These are phyloP conservation scores for Lentinula aciculospora DNA, from an alignment of 768 basidiomycete species.

Conservation along the genomic window DNA sequence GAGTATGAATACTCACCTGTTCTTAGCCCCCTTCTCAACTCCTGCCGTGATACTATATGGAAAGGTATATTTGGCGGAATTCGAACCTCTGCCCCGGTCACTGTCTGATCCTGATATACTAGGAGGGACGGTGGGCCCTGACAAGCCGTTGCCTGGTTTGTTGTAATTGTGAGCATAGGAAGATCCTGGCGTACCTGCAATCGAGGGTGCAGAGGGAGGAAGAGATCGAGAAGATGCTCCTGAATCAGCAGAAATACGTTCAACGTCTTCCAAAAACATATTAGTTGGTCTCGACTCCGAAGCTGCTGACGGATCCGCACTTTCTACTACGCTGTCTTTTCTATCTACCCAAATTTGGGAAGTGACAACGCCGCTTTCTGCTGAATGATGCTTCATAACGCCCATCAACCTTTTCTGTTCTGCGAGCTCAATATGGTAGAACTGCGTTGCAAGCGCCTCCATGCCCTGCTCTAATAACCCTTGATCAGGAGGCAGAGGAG, in stretches of 20 bases:
- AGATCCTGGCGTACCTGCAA: neutral
- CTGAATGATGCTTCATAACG: conserved; percentile 87
- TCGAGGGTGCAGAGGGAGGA: neutral
- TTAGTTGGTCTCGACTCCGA: neutral
- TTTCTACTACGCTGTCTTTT: neutral
- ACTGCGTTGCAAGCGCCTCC: conserved; percentile 85
- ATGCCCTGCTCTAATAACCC: conserved; percentile 59
- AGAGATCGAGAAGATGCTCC: neutral
- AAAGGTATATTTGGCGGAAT: conserved; percentile 29
- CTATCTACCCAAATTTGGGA: neutral
- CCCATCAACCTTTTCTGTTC: conserved; percentile 87
- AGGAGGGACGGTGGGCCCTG: neutral
- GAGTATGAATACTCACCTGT: conserved; percentile 47
- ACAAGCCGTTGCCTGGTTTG: neutral
- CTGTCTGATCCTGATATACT: conserved; percentile 5
- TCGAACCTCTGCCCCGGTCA: conserved; percentile 12
- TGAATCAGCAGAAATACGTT: neutral
- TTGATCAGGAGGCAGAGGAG: conserved; percentile 14
- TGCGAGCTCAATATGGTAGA: conserved; percentile 86
- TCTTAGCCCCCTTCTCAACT: conserved; percentile 91
- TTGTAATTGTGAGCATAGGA: neutral
- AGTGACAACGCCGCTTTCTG: conserved; percentile 37
- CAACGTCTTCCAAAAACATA: neutral
- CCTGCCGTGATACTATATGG: conserved; percentile 95
- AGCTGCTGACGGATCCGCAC: neutral